These are phyloP conservation scores for Litsea cubeba DNA, from an alignment of 164 flowering plant genomes.

Conservation along the genomic window DNA sequence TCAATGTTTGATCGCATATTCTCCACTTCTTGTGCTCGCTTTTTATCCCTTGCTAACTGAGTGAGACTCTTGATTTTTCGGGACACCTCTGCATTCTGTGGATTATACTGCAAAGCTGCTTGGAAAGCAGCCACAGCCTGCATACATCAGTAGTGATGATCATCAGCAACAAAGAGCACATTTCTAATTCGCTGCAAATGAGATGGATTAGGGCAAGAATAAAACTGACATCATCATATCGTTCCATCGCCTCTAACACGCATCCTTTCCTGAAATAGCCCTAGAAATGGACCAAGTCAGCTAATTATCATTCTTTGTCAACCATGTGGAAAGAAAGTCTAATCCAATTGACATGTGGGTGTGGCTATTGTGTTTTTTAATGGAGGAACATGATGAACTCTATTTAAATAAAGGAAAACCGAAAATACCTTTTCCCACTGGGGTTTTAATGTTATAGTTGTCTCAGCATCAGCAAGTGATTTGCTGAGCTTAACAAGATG, in stretches of 20 bases:
- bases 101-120: conserved; percentile 64
- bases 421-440: conserved; percentile 87
- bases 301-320: background rate
- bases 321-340: background rate
- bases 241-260: conserved; percentile 83
- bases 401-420: background rate
- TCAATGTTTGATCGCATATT: conserved; percentile 68
- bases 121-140: conserved; percentile 80
- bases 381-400: background rate
- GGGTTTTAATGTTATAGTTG: conserved; percentile 71
- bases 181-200: background rate
- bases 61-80: conserved; percentile 76
- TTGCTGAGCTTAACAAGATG: conserved; percentile 79
- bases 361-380: background rate
- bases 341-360: background rate
- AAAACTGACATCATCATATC: conserved; percentile 69
- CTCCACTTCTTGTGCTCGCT: conserved; percentile 74
- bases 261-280: conserved; percentile 98
- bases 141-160: conserved; percentile 4
- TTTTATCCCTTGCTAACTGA: conserved; percentile 66
- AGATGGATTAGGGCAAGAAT: background rate
- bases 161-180: conserved; percentile 10
- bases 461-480: conserved; percentile 96
- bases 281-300: conserved; percentile 34
- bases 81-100: conserved; percentile 84